A percentile compares a stretch with the other conserved stretches of the same genome.
These are phyloP conservation scores for Malus hybrid DNA, from an alignment of 331 rosid genomes.

Conservation along the genomic window DNA sequence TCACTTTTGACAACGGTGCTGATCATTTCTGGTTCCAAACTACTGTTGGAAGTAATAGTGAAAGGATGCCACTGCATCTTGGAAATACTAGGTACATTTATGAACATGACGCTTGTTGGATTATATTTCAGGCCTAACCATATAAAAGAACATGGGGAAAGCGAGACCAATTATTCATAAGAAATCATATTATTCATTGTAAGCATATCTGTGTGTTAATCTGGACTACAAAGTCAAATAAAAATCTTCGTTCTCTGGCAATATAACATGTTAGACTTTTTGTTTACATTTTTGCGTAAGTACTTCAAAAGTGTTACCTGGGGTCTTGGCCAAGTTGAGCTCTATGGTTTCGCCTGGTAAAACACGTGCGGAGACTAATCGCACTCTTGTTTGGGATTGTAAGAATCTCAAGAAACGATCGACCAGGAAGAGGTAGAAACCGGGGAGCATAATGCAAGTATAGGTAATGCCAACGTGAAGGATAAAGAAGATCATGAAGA, in stretches of 20 bases:
- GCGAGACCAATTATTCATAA: background rate
- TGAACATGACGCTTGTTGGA: constrained; percentile 55
- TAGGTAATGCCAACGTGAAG: constrained; percentile 49
- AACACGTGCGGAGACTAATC: constrained; percentile 38
- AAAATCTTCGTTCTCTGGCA: too few relatives aligned
- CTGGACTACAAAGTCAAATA: background rate
- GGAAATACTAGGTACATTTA: constrained; percentile 62
- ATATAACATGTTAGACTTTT: too few relatives aligned
- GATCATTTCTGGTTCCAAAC: constrained; percentile 42
- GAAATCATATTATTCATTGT: background rate
- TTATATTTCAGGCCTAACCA: constrained; percentile 40
- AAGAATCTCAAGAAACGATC: constrained; percentile 59
- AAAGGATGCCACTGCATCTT: constrained; percentile 82
- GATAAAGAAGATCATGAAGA: constrained; percentile 46
- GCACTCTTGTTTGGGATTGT: constrained; percentile 38
- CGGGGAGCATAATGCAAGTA: constrained; percentile 48
- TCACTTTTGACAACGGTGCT: constrained; percentile 51
- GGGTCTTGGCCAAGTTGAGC: constrained; percentile 57
- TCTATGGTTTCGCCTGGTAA: constrained; percentile 49
- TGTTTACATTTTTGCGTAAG: background rate
- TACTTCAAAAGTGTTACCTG: constrained; percentile 17
- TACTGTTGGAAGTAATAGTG: constrained; percentile 51
- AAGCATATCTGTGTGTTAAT: background rate
- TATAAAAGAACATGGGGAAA: background rate
- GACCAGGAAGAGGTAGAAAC: constrained; percentile 58